Evolutionary conservation across 106 monocot genomes (phyloP).

Genomic region (Phalaenopsis equestris): DNA sequence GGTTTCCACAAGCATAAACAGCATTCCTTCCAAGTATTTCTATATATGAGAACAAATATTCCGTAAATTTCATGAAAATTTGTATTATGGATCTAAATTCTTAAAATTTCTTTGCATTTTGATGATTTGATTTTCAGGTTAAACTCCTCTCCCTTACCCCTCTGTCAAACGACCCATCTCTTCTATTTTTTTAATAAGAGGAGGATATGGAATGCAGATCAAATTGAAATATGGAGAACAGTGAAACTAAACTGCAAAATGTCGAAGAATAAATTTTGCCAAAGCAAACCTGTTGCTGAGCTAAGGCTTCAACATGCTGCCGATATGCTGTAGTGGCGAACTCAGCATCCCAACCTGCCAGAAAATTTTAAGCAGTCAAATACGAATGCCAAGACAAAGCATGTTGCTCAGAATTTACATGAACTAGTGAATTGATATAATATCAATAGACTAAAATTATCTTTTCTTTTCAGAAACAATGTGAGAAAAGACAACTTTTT

Average conservation of each 20-base stretch:
- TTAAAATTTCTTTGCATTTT: background rate
- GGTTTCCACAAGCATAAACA: background rate
- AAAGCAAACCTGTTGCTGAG: conserved; percentile 75
- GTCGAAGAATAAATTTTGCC: background rate
- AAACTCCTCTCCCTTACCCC: background rate
- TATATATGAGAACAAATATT: background rate
- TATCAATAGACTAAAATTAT: background rate
- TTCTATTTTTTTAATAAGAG: background rate
- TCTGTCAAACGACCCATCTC: background rate
- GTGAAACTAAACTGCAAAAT: background rate
- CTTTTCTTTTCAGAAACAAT: background rate
- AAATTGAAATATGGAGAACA: background rate
- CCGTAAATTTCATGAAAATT: background rate
- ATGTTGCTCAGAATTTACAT: background rate
- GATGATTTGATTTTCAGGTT: background rate
- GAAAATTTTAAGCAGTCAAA: conserved; percentile 3
- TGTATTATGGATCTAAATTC: background rate
- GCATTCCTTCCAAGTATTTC: background rate
- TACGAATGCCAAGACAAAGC: background rate
- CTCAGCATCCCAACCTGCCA: conserved; percentile 92
- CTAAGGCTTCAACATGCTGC: conserved; percentile 94
- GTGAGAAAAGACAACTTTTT: background rate
- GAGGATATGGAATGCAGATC: background rate
- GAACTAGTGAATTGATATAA: background rate
- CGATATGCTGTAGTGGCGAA: conserved; percentile 93